These are phyloP conservation scores for Eucalyptus erythrocorys DNA, from an alignment of 345 rosid species.

Conservation along the genomic window DNA sequence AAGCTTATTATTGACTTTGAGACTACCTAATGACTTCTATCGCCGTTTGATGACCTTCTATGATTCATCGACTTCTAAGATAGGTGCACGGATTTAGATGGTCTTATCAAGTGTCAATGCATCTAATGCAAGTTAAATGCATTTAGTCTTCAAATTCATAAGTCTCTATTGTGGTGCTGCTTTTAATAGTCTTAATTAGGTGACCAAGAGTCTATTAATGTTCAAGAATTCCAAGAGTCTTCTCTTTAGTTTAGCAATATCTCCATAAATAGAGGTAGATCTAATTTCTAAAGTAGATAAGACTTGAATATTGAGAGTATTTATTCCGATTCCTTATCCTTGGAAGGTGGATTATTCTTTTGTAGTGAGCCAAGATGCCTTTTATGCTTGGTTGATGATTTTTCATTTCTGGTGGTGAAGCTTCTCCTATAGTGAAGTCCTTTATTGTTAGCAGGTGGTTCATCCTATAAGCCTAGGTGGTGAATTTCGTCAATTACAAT, in stretches of 20 bases:
- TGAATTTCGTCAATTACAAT: not conserved
- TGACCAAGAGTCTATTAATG: not conserved
- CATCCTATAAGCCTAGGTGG: not conserved
- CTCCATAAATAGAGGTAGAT: not conserved
- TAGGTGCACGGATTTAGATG: not conserved
- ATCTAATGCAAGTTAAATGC: not conserved
- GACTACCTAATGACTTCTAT: not conserved
- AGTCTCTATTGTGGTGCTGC: not conserved
- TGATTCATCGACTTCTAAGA: too few relatives aligned
- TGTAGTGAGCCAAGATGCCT: not conserved
- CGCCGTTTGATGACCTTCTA: not conserved
- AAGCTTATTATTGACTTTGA: not conserved
- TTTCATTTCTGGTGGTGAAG: not conserved
- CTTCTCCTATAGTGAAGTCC: not conserved
- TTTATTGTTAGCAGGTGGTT: not conserved
- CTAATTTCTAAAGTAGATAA: too few relatives aligned
- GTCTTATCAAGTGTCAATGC: not conserved
- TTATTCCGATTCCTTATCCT: too few relatives aligned
- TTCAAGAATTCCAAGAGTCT: not conserved
- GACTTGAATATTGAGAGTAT: not conserved
- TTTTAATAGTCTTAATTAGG: too few relatives aligned
- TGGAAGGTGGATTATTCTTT: not conserved
- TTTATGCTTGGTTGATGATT: not conserved
- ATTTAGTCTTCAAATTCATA: not conserved
- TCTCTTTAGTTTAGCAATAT: not conserved